Conservation (phyloP, 75 land plant species). For the Isoetes taiwanensis region DNA sequence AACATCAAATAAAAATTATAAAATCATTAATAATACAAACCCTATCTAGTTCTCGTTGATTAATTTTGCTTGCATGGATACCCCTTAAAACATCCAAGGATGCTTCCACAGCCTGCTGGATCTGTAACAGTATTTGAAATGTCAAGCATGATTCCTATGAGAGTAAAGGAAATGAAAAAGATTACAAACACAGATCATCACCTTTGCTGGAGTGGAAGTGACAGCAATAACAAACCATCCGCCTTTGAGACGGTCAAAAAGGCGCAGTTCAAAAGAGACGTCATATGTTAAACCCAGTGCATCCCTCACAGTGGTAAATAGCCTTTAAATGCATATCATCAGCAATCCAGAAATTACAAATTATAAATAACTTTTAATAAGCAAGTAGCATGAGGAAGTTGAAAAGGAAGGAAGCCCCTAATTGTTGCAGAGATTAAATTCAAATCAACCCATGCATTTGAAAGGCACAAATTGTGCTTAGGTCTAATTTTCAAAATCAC, state of each 20-base stretch:
- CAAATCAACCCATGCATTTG: too few relatives aligned
- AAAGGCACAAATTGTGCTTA: too few relatives aligned
- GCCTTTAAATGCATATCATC: constrained; percentile 62
- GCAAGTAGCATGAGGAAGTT: too few relatives aligned
- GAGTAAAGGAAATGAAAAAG: neutral
- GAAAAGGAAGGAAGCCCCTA: too few relatives aligned
- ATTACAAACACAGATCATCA: constrained; percentile 6
- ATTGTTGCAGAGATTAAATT: too few relatives aligned
- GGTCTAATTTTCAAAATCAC: too few relatives aligned
- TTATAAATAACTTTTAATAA: too few relatives aligned
- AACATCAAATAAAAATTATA: too few relatives aligned
- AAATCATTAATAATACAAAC: too few relatives aligned
- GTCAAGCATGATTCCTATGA: neutral
- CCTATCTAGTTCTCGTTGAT: constrained; percentile 85
- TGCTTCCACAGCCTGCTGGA: constrained; percentile 93
- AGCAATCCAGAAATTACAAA: too few relatives aligned
- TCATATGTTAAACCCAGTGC: constrained; percentile 96
- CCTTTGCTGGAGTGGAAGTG: constrained; percentile 96
- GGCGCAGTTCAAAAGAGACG: constrained; percentile 90
- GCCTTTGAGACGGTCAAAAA: constrained; percentile 83
- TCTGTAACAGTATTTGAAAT: constrained; percentile 33
- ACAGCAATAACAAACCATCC: constrained; percentile 99
- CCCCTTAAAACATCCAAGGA: constrained; percentile 86
- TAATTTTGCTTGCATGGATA: constrained; percentile 51
- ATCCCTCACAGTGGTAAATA: constrained; percentile 93